Evolutionary conservation across 805 yeast species (phyloP), one percentile per base, ranked within the genome.

Genomic region (Zygosaccharomyces bisporus): DNA sequence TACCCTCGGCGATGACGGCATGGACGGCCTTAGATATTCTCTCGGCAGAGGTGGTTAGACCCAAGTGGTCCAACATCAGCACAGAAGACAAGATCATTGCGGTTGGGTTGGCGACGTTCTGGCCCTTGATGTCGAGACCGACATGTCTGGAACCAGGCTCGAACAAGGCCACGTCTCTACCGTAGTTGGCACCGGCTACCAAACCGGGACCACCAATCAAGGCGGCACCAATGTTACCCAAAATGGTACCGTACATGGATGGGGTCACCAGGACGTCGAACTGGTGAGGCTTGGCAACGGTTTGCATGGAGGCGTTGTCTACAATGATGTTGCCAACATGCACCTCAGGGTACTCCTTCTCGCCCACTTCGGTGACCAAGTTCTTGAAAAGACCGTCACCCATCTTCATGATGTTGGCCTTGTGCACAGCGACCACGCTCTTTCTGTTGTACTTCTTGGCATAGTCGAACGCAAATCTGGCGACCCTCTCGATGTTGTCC

Each of bases 141-240:
- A 90, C 98, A 76, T 90, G 98, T 79, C 99, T 86, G 75, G 97
- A 90, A 73, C 98, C 99, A 62, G 99, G 98, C 77, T 91, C 99
- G 71, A 93, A 91, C 51, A 91, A 95, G 45, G 98, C 98, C 69
- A 84, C 83, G 62, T 91, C 97, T 71, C 95, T 84, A 72, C 99
- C 99, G 57, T 86, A 90, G 77, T 89, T 88, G 63, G 95, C 96
- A 72, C 98, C 98, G 59, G 99, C 97, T 45, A 91, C 96, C 61
- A 91, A 77, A 71, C 98, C 98, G 67, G 98, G 97, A 60, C 97
- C 96, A 70, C 98, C 98, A 56, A 93, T 84, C 61, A 76, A 71
- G 10, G 59, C 99, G 57, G 98, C 96, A 75, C 98, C 99, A 62
- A 91, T 90, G 80, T 93, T 93, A 56, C 97, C 89, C 64, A 91